Percentiles rank a stretch among this genome's conserved stretches.
Conservation (phyloP, 176 grass and related monocot genomes). For the Cenchrus americanus region DNA sequence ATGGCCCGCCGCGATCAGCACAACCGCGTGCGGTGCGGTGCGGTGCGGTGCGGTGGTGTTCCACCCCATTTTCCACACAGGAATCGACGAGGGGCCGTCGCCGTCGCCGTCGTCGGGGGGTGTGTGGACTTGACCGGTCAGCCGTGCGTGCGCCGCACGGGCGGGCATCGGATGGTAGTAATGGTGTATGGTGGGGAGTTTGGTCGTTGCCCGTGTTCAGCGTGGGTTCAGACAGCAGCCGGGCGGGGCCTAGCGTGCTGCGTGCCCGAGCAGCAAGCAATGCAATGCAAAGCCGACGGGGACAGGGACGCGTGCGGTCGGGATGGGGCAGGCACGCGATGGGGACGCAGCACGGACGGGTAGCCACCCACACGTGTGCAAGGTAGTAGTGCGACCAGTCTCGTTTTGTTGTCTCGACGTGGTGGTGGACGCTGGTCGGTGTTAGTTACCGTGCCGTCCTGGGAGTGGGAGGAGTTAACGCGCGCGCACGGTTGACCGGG, state of each 20-base stretch:
- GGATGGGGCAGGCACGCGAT: no score
- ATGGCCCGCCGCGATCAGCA: constrained; percentile 2
- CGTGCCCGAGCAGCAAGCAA: not conserved
- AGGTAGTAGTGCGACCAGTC: not conserved
- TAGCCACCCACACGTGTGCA: not conserved
- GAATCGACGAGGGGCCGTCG: not conserved
- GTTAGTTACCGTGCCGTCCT: not conserved
- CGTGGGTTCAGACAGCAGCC: constrained; percentile 3
- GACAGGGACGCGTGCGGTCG: constrained; percentile 24
- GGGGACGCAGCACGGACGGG: no score
- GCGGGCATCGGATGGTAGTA: not conserved
- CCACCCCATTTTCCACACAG: not conserved
- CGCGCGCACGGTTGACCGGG: not conserved
- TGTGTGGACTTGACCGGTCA: constrained; percentile 13
- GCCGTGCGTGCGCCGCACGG: not conserved
- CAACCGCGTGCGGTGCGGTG: not conserved
- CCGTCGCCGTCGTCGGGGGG: not conserved
- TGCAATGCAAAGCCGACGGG: no score
- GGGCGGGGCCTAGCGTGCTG: no score
- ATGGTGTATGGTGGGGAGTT: not conserved
- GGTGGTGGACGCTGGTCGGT: not conserved
- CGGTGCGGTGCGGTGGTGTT: no score
- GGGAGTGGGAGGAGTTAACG: no score
- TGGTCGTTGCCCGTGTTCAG: constrained; percentile 16
- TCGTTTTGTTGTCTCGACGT: no score